Percentiles rank a stretch among this genome's conserved stretches.
Conservation (phyloP, 495 filamentous ascomycete species). For the Podospora didyma region DNA sequence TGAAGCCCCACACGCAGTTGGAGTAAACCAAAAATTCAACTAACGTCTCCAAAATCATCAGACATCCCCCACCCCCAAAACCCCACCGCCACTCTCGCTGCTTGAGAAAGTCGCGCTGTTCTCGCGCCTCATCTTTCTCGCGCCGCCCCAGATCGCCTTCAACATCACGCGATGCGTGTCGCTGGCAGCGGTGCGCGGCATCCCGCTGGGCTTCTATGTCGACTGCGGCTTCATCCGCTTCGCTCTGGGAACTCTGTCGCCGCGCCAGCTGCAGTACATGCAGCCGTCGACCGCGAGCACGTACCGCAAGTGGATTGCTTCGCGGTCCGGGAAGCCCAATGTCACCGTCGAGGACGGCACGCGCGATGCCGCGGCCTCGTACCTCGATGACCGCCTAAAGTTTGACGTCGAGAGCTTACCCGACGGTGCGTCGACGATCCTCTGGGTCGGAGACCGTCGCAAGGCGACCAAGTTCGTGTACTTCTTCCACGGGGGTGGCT, state of each 20-base stretch:
- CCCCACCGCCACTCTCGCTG: background rate
- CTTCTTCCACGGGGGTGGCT: conserved; percentile 35
- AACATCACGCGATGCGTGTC: conserved; percentile 14
- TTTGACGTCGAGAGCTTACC: conserved; percentile 14
- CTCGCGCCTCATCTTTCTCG: conserved; percentile 9
- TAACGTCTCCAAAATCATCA: no score
- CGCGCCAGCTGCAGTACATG: conserved; percentile 17
- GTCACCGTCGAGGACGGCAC: background rate
- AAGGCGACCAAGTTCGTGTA: conserved; percentile 28
- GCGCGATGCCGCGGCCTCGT: background rate
- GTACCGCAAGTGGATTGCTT: conserved; percentile 16
- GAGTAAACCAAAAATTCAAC: no score
- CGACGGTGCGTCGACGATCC: conserved; percentile 19
- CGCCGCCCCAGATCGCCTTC: conserved; percentile 13
- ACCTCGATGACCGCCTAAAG: conserved; percentile 12
- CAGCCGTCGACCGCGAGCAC: conserved; percentile 1
- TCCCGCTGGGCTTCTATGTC: conserved; percentile 14
- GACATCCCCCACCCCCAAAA: no score
- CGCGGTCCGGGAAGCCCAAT: conserved; percentile 1
- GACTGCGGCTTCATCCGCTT: conserved; percentile 17
- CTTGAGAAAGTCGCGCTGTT: conserved; percentile 4
- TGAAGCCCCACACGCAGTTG: no score
- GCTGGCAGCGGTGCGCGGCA: conserved; percentile 14
- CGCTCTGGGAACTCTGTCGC: conserved; percentile 10
- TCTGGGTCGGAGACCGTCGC: conserved; percentile 31